phyloP scores from a whole-genome alignment of 2,329 filamentous ascomycete genomes.

The Penicillium sp. region DNA sequence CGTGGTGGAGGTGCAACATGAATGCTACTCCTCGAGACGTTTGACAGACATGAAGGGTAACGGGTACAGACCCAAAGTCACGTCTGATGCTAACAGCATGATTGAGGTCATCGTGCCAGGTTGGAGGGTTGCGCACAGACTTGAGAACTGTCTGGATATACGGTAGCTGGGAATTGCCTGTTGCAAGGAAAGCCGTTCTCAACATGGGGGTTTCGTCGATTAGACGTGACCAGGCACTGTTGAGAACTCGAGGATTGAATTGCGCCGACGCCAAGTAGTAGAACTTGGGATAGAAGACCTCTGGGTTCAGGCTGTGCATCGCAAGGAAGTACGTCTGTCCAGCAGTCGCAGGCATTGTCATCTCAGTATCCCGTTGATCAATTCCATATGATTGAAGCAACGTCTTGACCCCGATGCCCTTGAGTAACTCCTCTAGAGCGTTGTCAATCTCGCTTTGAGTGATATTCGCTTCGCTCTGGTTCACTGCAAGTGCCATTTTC shows the following conservation, averaged over 20 bases:
- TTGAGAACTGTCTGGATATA: conserved; percentile 66
- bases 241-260: conserved; percentile 47
- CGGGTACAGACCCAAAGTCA: conserved; percentile 26
- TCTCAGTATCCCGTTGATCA: conserved; percentile 52
- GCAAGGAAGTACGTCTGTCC: conserved; percentile 82
- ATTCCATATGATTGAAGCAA: conserved; percentile 50
- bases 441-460: conserved; percentile 21
- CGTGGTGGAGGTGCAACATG: conserved; percentile 74
- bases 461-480: conserved; percentile 18
- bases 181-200: conserved; percentile 66
- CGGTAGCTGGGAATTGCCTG: conserved; percentile 48
- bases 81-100: conserved; percentile 11
- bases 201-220: conserved; percentile 63
- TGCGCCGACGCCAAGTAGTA: conserved; percentile 55
- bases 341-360: conserved; percentile 68
- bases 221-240: conserved; percentile 64
- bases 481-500: conserved; percentile 58
- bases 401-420: conserved; percentile 40
- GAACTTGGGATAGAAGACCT: conserved; percentile 75
- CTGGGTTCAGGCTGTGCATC: conserved; percentile 63
- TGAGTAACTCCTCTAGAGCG: conserved; percentile 34
- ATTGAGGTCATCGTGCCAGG: conserved; percentile 25
- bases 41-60: conserved; percentile 39
- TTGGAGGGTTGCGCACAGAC: conserved; percentile 37
- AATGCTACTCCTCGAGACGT: conserved; percentile 35